Evolutionary conservation across 768 basidiomycete genomes (phyloP), one percentile per base, ranked within the genome.

Genomic region (Tulasnella sp.): DNA sequence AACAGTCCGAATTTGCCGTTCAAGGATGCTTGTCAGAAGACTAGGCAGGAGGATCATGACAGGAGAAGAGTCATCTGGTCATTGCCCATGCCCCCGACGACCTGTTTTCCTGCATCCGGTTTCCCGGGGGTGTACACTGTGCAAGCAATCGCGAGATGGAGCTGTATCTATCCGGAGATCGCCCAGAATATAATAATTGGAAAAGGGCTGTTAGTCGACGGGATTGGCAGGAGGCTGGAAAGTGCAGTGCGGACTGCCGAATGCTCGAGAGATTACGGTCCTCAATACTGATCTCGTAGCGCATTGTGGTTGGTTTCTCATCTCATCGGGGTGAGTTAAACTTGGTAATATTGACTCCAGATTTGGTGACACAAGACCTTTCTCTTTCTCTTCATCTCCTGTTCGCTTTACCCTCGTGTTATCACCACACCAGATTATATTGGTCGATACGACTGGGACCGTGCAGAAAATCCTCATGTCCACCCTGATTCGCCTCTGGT

Each of bases 321-420:
- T 85, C n/a, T n/a, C n/a, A n/a, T 5, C 84, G 84, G 26, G 82
- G 82, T 82, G 66, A 60, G 76, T 70, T 65, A 58, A 29, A 17
- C 15, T 23, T 4, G 24, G 4, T 53, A 42, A 56, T 26, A 45
- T 42, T n/a, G n/a, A 43, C 10, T 9, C 17, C 32, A 81, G 84
- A 86, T 65, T 85, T 83, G 0, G 80, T 85, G 17, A 80, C 81
- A 1, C 84, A 86, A 66, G 81, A 80, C 63, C 83, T n/a, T n/a
- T 63, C 83, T 85, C 67, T 86, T 86, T 73, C 85, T 85, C 68
- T 85, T 84, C 4, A 67, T 85, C 0, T 85, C 83, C 0, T 86
- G 84, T 65, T 64, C 78, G 43, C 74, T 86, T 2, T 80, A 79
- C 68, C 83, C 84, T 0, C 82, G 85, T 65, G 83, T 85, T 41